Percentiles rank a stretch among this genome's conserved stretches.
phyloP scores from a whole-genome alignment of 331 rosid species.

The Quercus lobata region DNA sequence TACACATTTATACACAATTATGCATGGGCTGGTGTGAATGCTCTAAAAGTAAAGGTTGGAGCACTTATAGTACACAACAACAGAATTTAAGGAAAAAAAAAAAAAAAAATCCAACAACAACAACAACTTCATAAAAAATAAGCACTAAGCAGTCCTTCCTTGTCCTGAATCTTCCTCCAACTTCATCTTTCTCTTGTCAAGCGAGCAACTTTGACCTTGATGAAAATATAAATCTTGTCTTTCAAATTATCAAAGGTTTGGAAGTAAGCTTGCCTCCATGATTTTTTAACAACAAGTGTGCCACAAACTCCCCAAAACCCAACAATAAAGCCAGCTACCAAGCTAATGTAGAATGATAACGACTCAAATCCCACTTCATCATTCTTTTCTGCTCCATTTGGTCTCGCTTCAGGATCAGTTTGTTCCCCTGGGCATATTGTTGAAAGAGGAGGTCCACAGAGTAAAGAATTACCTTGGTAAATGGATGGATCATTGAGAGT shows the following conservation, averaged over 20 bases:
- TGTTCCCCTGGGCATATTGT: not conserved
- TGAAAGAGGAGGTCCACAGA: constrained; percentile 5
- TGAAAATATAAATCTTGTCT: not conserved
- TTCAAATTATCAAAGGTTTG: not conserved
- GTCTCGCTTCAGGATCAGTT: not conserved
- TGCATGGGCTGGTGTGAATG: too few relatives aligned
- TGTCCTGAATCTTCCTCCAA: not conserved
- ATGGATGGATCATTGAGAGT: constrained; percentile 4
- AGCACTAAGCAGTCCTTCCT: not conserved
- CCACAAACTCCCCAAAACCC: not conserved
- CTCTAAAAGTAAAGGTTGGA: too few relatives aligned
- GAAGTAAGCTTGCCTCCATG: not conserved
- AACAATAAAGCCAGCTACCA: not conserved
- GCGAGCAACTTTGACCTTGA: not conserved
- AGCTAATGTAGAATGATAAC: fast-evolving
- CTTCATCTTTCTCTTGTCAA: not conserved
- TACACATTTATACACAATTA: too few relatives aligned
- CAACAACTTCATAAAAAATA: too few relatives aligned
- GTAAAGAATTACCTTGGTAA: constrained; percentile 9
- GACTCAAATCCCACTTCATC: too few relatives aligned
- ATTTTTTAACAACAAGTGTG: not conserved
- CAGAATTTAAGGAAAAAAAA: too few relatives aligned
- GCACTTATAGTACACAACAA: too few relatives aligned
- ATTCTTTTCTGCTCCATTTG: not conserved
- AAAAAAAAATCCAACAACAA: too few relatives aligned